Evolutionary conservation across 441 rosid species (phyloP), one percentile per base, ranked within the genome.

Genomic region (Geranium incanum): DNA sequence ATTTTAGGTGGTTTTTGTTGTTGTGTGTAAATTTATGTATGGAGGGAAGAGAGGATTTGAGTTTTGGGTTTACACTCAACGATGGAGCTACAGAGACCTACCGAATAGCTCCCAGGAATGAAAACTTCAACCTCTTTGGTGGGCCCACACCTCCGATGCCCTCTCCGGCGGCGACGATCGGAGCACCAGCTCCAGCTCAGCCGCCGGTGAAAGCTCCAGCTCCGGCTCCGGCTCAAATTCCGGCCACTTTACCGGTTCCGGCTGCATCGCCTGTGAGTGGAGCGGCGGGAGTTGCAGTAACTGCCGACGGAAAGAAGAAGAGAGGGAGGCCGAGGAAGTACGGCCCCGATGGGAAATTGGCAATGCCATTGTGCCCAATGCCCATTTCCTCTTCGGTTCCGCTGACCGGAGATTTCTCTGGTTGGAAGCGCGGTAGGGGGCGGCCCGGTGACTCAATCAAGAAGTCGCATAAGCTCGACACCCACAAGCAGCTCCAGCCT

Each of bases 331-430:
- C 91, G 2, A 86, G 88, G 67, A 88, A 88, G 81, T 85, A 84
- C 73, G 80, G 81, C 15, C 83, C 89, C 1, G 91, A 86, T 59
- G 88, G 91, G 65, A 71, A 76, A 1, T 55, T 82, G 66, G 72
- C 85, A 5, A 55, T 73, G 71, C 78, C 89, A 28, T 79, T 86
- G 21, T 88, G 91, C 13, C 89, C 93, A 3, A 88, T 85, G 91
- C 91, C 94, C 18, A 84, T 88, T 67, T 87, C 94, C 1, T 77
- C 94, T 0, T 85, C 94, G 11, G 80, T 92, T 69, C 99, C 97
- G 1, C 70, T 90, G 75, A 5, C 84, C 0, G 50, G 11, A 0
- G 85, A 81, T 6, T 78, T 72, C 72, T 72, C 89, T 4, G 62
- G 83, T 9, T 79, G 89, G 87, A 86, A 85, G 75, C 83, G 84